Base-by-base conservation (phyloP, 2,329 filamentous ascomycete species). In the Fusarium buxicola region DNA sequence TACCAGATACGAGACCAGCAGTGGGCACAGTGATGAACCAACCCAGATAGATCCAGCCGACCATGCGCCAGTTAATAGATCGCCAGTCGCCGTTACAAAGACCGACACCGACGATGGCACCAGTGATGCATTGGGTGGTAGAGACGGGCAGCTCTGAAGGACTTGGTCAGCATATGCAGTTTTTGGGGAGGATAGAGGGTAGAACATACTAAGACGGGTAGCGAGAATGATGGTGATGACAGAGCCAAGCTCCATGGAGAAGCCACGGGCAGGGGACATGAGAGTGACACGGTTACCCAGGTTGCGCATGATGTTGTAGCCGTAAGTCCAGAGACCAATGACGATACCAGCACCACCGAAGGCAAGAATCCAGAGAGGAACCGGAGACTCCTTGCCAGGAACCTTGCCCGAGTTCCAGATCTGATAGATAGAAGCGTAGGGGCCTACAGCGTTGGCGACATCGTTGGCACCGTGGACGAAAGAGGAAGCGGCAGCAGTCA, bases 391-490 rank as follows among this genome's bases (percentile, higher is more conserved):
- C 51, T 71, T 76, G 1, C 70, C 69, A 1, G 76, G 73, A 2
- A 86, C 72, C 0, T 68, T 70, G 3, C 82, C 84, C 0, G 77
- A 80, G 28, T 76, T 68, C 84, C 86, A 90, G 60, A 88, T 83
- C 58, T 84, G 77, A 75, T 81, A 90, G 68, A 89, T 85, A 48
- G 85, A 83, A 2, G 87, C 84, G 69, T 85, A 88, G 1, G 87
- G 87, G 1, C 86, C 86, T 51, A 88, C 82, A 25, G 86, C 85
- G 70, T 83, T 89, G 66, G 84, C 79, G 16, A 90, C 84, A 59
- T 90, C 88, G 72, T 90, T 90, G 65, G 86, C 86, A 21, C 88
- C 88, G 75, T 90, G 87, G 2, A 84, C 84, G 60, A 89, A 89
- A 4, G 86, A 88, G 12, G 86, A 84, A 28, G 86, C 85, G 63